These are phyloP conservation scores for Cutaneotrichosporon sp. DNA, from an alignment of 1,284 basidiomycete species.

Conservation along the genomic window DNA sequence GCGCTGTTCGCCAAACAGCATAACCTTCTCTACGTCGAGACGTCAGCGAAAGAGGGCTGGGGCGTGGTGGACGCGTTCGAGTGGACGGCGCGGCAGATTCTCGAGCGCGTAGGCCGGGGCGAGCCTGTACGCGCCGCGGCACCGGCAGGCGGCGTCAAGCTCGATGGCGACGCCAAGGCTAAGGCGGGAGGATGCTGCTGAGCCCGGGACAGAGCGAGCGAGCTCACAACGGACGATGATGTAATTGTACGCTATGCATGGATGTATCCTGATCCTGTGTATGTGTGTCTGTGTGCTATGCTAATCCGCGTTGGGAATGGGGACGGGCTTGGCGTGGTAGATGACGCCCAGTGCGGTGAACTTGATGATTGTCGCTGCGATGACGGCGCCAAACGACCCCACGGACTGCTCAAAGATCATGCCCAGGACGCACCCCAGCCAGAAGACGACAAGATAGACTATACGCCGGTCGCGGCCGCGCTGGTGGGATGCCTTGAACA, in stretches of 20 bases:
- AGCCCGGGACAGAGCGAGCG: no score
- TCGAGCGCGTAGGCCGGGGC: constrained; percentile 29
- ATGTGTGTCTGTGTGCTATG: neutral
- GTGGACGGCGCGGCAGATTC: constrained; percentile 41
- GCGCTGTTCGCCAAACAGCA: constrained; percentile 38
- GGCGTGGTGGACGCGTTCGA: constrained; percentile 43
- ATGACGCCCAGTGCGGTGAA: constrained; percentile 6
- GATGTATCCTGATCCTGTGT: neutral
- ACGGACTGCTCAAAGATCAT: constrained; percentile 8
- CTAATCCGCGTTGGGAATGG: neutral
- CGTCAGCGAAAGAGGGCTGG: constrained; percentile 44
- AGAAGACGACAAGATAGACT: constrained; percentile 25
- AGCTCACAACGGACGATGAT: neutral
- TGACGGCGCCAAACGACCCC: constrained; percentile 6
- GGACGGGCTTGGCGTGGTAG: neutral
- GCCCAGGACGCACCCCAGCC: constrained; percentile 24
- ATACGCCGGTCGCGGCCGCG: constrained; percentile 21
- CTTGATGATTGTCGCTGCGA: constrained; percentile 11
- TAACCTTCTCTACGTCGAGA: constrained; percentile 43
- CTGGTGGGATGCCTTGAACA: constrained; percentile 12
- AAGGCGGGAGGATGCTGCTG: constrained; percentile 15
- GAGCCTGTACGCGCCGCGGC: constrained; percentile 26
- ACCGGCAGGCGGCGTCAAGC: constrained; percentile 6
- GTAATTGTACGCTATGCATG: constrained; percentile 4
- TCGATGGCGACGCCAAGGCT: neutral